These are phyloP conservation scores for Setaria italica DNA, from an alignment of 202 grass and related monocot species.

Conservation along the genomic window DNA sequence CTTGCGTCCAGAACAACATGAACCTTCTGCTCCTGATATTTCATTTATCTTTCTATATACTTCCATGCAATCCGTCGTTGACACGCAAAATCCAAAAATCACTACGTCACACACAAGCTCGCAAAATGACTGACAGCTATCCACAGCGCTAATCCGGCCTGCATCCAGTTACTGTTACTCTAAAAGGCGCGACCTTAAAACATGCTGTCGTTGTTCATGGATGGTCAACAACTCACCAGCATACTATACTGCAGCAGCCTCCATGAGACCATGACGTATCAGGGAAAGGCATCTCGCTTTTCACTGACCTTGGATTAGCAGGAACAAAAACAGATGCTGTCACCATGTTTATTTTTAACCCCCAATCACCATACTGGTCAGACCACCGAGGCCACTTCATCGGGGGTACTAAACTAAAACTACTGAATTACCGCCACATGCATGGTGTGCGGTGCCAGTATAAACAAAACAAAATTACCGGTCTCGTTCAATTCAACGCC, in stretches of 20 bases:
- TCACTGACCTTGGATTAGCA: background rate
- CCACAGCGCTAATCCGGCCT: background rate
- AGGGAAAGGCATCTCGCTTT: background rate
- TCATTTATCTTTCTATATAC: too few species aligned
- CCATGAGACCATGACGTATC: background rate
- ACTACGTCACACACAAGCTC: background rate
- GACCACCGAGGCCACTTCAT: background rate
- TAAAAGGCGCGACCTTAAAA: background rate
- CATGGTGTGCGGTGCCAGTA: background rate
- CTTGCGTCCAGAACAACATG: too few species aligned
- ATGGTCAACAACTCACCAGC: background rate
- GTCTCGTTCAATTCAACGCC: conserved; percentile 22
- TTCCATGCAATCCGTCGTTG: background rate
- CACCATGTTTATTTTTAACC: background rate
- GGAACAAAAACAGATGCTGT: background rate
- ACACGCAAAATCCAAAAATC: background rate
- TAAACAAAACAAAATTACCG: background rate
- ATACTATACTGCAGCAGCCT: too few species aligned
- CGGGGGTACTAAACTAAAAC: background rate
- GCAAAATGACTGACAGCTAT: background rate
- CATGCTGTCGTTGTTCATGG: background rate
- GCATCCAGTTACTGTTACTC: background rate
- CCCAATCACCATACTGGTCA: background rate
- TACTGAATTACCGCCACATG: background rate
- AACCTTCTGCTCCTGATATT: too few species aligned